Evolutionary conservation across 805 yeast genomes (phyloP), one percentile per base, ranked within the genome.

Genomic region (Vanderwaltozyma polyspora): DNA sequence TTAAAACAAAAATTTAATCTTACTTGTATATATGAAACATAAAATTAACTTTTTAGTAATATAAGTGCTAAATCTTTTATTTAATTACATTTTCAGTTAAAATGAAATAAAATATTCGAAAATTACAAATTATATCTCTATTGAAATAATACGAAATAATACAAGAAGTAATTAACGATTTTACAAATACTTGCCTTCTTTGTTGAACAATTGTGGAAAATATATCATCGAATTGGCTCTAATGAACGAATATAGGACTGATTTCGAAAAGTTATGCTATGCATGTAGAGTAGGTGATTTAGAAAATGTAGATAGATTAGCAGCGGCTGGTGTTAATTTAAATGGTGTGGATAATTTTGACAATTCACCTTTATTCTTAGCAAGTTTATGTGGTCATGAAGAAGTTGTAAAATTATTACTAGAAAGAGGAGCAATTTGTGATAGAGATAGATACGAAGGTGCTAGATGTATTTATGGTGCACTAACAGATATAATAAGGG

Each of bases 391-490:
- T 59, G 93, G 93, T 1, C 89, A 81, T 52, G 67, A 66, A 40
- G 62, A 60, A 1, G 66, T 82, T 4, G 91, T 82, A n/a, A 63
- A 60, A 39, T 52, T 76, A 32, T 57, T 82, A 16, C 59, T 82
- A 8, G 65, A 70, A 29, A 58, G 74, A 29, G 94, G 94, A 6
- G 85, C 91, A 0, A 65, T 74, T 6, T 80, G 89, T 52, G 87
- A 79, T 52, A 66, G 84, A 47, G 89, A 81, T 49, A 76, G 86
- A n/a, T 75, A 75, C 48, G 82, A 80, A 52, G 91, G 93, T 3
- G 83, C 79, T 10, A 64, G 81, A 29, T 80, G 89, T 43, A 65
- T 81, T 2, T 80, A 82, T 48, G 91, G 87, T 2, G 91, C 93
- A 0, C 56, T 82, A 36, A 82, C 69, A 13, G 85, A 79, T 48